Conservation (phyloP, 1,284 basidiomycete species). For the Butyriboletus appendiculatus region DNA sequence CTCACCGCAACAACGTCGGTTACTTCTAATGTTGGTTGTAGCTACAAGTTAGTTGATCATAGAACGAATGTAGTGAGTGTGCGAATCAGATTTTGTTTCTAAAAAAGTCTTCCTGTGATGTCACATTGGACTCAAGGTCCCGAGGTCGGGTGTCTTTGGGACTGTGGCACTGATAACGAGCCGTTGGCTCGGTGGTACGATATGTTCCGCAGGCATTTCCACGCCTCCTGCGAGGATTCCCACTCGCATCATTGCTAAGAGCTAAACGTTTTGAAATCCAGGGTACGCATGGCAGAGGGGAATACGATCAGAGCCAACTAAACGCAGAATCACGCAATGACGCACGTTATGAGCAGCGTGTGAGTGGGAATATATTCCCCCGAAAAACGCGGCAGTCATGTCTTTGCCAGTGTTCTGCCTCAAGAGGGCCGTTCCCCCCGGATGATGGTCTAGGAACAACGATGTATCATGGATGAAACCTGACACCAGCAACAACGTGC, state of each 20-base stretch:
- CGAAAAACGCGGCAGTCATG: slow-evolving; percentile 82
- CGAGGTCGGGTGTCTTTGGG: slow-evolving; percentile 6
- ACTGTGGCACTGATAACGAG: slow-evolving; percentile 31
- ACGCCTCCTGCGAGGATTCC: slow-evolving; percentile 77
- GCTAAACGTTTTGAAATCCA: slow-evolving; percentile 35
- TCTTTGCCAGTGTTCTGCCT: slow-evolving; percentile 73
- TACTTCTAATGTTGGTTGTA: slow-evolving; percentile 8
- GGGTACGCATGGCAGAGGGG: neutral
- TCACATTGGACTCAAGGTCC: neutral
- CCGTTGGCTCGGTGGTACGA: slow-evolving; percentile 40
- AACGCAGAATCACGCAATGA: slow-evolving; percentile 8
- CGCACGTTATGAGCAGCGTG: slow-evolving; percentile 82
- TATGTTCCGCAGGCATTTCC: slow-evolving; percentile 44
- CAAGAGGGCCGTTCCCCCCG: slow-evolving; percentile 73
- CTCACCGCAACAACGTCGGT: neutral
- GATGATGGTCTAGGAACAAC: slow-evolving; percentile 77
- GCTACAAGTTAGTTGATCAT: slow-evolving; percentile 4
- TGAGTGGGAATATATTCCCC: slow-evolving; percentile 81
- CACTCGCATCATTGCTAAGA: slow-evolving; percentile 83
- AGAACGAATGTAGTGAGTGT: slow-evolving; percentile 18
- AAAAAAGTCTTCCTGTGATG: neutral
- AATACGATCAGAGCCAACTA: slow-evolving; percentile 1
- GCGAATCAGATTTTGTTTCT: neutral
- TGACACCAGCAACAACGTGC: slow-evolving; percentile 71
- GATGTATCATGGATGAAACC: slow-evolving; percentile 89